Base-by-base conservation (phyloP, 2,329 filamentous ascomycete genomes). In the Thielaviopsis punctulata region DNA sequence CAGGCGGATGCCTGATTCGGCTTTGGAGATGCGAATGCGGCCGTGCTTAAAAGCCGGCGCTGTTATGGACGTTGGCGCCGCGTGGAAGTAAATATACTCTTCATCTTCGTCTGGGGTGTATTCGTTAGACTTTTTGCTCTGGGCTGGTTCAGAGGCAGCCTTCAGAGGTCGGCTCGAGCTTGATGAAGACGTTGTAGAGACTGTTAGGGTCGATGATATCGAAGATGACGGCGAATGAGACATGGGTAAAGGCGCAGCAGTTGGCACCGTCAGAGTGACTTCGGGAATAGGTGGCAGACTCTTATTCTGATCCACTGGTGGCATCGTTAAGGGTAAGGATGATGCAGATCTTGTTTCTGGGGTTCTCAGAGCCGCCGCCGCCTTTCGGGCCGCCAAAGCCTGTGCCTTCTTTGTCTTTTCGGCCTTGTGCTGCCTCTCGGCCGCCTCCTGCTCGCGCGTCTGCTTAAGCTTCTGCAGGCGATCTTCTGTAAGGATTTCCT, bases 401-500 rank as follows among this genome's bases (percentile, higher is more conserved):
- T 13, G 64, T 63, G 49, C 59, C 64, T 48, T 23, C 19, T 21
- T 8, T 41, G 49, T 21, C 48, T 49, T 12, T 24, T 13, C 45
- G 41, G 33, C 47, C 23, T 18, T 19, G 18, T 21, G 23, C 30
- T 19, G 24, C n/a, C n/a, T 33, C 13, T 52, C 45, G 18, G 58
- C 56, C n/a, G 59, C 57, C 33, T 61, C 56, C 27, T 47, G 57
- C 52, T 64, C 61, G 24, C 63, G 59, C 21, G 57, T 68, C 59
- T 62, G 64, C 48, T 65, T 69, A 21, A 71, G 66, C 48, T 68
- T 65, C 57, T 75, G 68, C 22, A 79, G 64, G 36, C 71, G 69
- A 30, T 69, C 67, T 18, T 75, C 71, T 10, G 75, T 73, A 12
- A 79, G 62, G 66, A 79, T 76, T 63, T 81, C 77, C 49, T 79